Evolutionary conservation across 2,329 filamentous ascomycete genomes (phyloP).

Genomic region (Arachnomyces sp.): DNA sequence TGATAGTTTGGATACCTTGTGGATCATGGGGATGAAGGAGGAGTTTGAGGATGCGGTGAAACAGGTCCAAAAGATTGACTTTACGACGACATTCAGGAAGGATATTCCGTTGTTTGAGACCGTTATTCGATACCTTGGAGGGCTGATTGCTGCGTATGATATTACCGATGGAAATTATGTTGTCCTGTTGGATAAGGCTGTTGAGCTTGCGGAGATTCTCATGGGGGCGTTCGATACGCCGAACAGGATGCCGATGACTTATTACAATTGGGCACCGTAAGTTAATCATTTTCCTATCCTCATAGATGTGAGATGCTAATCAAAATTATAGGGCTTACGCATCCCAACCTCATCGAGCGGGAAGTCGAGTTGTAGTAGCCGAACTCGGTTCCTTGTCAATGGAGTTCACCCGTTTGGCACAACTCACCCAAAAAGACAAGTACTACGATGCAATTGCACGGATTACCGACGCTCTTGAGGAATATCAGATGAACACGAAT

Average conservation of each 20-base stretch:
- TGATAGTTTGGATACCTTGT: constrained; percentile 72
- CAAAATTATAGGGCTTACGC: constrained; percentile 38
- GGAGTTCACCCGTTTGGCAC: constrained; percentile 83
- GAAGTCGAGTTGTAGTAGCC: constrained; percentile 47
- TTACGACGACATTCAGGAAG: constrained; percentile 58
- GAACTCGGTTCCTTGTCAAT: constrained; percentile 73
- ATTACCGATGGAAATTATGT: constrained; percentile 63
- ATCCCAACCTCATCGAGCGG: constrained; percentile 56
- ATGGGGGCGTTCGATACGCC: constrained; percentile 84
- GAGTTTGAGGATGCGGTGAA: constrained; percentile 73
- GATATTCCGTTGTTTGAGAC: constrained; percentile 91
- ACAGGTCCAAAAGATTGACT: constrained; percentile 67
- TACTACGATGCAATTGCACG: constrained; percentile 88
- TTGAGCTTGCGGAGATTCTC: constrained; percentile 69
- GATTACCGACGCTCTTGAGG: constrained; percentile 70
- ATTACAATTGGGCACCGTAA: constrained; percentile 67
- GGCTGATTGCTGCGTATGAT: constrained; percentile 78
- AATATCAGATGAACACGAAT: constrained; percentile 61
- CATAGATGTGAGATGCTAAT: constrained; percentile 10
- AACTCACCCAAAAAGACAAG: constrained; percentile 69
- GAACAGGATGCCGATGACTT: constrained; percentile 81
- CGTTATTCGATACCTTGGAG: constrained; percentile 82
- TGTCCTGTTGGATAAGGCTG: constrained; percentile 65
- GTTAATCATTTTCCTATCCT: constrained; percentile 15
- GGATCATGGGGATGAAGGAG: constrained; percentile 71